These are phyloP conservation scores for Onygena corvina DNA, from an alignment of 2,329 filamentous ascomycete genomes.

Conservation along the genomic window DNA sequence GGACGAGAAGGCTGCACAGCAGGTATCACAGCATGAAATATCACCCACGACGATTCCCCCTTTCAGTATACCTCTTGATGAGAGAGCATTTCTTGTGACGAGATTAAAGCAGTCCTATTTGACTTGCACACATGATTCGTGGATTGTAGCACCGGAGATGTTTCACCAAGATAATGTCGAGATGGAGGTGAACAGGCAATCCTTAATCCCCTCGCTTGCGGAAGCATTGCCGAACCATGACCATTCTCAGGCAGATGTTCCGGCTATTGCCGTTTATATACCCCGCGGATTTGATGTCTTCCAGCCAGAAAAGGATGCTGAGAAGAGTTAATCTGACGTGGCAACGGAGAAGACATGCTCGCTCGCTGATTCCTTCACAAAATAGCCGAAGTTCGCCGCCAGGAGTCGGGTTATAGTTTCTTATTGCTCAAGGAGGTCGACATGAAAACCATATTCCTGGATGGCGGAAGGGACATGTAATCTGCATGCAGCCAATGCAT, in stretches of 20 bases:
- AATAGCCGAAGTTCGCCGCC: slow-evolving; percentile 1
- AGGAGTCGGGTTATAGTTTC: not conserved
- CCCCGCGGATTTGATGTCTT: not conserved
- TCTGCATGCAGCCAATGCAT: not conserved
- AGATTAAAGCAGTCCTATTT: not conserved
- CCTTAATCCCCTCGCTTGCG: not conserved
- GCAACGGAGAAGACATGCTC: not conserved
- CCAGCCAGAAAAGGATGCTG: not conserved
- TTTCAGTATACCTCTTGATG: not conserved
- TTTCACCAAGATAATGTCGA: not conserved
- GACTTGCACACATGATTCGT: not conserved
- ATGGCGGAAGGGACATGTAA: not conserved
- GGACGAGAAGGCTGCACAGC: not conserved
- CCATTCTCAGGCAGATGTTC: not conserved
- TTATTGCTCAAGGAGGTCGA: not conserved
- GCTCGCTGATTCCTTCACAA: slow-evolving; percentile 1
- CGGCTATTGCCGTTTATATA: not conserved
- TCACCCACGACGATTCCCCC: not conserved
- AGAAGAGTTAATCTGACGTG: not conserved
- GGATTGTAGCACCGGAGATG: not conserved
- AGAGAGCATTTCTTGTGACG: not conserved
- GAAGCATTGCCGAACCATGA: not conserved
- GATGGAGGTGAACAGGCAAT: not conserved
- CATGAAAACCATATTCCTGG: not conserved
- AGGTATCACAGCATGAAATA: slow-evolving; percentile 5